Base-by-base conservation (phyloP, 805 yeast genomes). In the Ogataea philodendri region DNA sequence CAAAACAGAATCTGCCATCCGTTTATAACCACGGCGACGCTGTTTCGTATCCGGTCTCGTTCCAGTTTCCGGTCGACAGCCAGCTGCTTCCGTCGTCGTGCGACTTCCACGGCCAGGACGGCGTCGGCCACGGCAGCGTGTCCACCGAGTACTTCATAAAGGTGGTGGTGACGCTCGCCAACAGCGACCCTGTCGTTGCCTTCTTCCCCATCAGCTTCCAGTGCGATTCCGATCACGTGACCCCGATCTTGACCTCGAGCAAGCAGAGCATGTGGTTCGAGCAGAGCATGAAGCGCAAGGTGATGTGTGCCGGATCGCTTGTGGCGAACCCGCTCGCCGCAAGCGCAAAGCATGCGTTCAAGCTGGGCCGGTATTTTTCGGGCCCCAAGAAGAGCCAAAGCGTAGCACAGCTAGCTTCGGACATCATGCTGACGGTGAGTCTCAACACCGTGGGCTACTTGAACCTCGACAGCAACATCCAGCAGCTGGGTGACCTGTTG, bases 1-100 rank as follows among this genome's bases (percentile, higher is more conserved):
- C 22, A 14, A 13, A 17, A 2, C 5, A 11, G 5, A 9, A 9
- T 8, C 21, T 28, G 7, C 33, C 32, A 5, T 33, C 32, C 9
- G 7, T 20, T 6, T 36, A 36, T 13, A 32, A 28, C 15, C 23
- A 26, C 16, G 37, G 27, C 11, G 26, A 38, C 8, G 14, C 22
- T 8, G 11, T 33, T 4, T 32, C 37, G 18, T 31, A 32, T 25
- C 35, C 34, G 5, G 25, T 48, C 20, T 18, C 28, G 19, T 48
- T 45, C 32, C 21, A 17, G 22, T 48, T 48, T 25, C 52, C 52
- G 2, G 22, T 16, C 9, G 44, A 46, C 5, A 13, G 30, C 9
- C 39, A 40, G 32, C 28, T 32, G 11, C 38, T 48, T 2, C 52
- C 52, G 2, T 41, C 51, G 13, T 41, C 51, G 9, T 41, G 45